Percentiles rank a stretch among this genome's conserved stretches.
These are phyloP conservation scores for Picea mariana DNA, from an alignment of 83 land plant genomes.

Conservation along the genomic window DNA sequence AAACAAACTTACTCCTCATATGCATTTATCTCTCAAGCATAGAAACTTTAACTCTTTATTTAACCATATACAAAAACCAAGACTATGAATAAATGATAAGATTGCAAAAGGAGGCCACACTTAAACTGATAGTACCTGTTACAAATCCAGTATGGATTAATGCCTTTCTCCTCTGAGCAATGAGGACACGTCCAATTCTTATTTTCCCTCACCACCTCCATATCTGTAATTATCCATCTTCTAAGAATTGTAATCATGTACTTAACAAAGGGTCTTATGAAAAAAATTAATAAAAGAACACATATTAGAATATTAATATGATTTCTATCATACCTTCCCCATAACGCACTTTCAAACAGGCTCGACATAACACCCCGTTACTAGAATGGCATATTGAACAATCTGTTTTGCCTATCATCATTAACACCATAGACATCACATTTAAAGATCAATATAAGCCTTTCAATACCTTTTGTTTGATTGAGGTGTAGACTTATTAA, in stretches of 20 bases:
- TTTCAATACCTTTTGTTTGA: not conserved
- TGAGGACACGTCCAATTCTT: slow-evolving; percentile 66
- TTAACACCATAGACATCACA: not conserved
- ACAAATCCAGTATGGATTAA: slow-evolving; percentile 57
- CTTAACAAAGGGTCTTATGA: not conserved
- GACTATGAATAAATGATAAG: not conserved
- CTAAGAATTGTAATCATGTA: not conserved
- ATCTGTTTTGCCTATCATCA: slow-evolving; percentile 53
- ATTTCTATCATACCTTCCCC: slow-evolving; percentile 56
- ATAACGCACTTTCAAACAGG: slow-evolving; percentile 63
- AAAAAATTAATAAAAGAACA: not conserved
- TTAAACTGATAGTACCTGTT: slow-evolving; percentile 42
- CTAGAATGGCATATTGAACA: slow-evolving; percentile 64
- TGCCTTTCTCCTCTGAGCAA: slow-evolving; percentile 56
- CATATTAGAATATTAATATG: not conserved
- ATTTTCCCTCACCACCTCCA: slow-evolving; percentile 51
- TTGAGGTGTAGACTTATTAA: not conserved
- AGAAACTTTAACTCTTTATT: too few species aligned
- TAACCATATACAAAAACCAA: too few species aligned
- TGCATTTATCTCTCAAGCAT: not conserved
- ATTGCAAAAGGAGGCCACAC: not conserved
- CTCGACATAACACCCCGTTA: slow-evolving; percentile 57
- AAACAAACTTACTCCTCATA: not conserved
- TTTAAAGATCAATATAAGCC: too few species aligned
- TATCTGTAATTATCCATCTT: slow-evolving; percentile 23